Base-by-base conservation (phyloP, 352 stramenopile genomes). In the Phytophthora quininea region DNA sequence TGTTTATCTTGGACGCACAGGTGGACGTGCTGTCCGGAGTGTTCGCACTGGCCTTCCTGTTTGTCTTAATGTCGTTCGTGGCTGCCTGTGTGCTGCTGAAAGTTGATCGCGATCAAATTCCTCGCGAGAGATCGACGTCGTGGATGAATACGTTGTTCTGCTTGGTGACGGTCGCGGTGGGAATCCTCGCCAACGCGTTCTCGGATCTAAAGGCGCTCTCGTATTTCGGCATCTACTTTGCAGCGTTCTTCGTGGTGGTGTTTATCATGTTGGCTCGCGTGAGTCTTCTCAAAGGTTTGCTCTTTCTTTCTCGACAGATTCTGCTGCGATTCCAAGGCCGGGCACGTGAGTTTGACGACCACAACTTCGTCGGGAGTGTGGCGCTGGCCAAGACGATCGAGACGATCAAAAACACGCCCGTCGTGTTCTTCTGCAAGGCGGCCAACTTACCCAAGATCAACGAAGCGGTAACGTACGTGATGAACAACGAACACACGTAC, bases 401-500 rank as follows among this genome's bases (percentile, higher is more conserved):
- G 56, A 72, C 45, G 14, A 84, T 92, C 78, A 92, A 95, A 73
- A 77, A 82, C 10, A 88, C 84, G 15, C 93, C 91, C 0, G 82
- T 92, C 42, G 79, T 98, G 5, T 98, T 97, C 71, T 98, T 97
- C 67, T 92, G 80, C 73, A 98, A 98, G 65, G 58, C 76, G 8
- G 74, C 88, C 12, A 92, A 97, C 62, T 61, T 97, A 11, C 89
- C 93, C 31, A 88, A 92, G 66, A 86, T 97, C 59, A 98, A 98
- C 64, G 94, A 98, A 45, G 92, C 91, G 5, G 88, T 98, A 40
- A 67, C 89, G 24, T 98, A 98, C 62, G 90, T 98, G 62, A 83
- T 90, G 46, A 56, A 76, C 7, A 97, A 98, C 73, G 82, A 92
- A 46, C 85, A 97, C 73, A 97, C 89, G 19, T 92, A 93, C 57